Conservation (phyloP, 1,139 yeast species). For the Tardiomyces blankii region DNA sequence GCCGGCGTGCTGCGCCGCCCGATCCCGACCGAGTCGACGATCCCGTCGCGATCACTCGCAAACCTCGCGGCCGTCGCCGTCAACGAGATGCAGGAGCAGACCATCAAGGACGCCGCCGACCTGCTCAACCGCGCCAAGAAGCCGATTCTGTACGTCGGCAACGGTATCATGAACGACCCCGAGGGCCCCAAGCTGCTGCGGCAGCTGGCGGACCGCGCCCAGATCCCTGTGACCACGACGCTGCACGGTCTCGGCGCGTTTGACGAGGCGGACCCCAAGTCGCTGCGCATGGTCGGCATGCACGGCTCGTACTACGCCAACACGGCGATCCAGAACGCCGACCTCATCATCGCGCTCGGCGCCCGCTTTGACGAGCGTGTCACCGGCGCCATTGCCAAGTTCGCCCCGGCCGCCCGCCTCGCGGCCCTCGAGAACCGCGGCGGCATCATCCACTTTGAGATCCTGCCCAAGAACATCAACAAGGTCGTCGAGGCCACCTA, state of each 20-base stretch:
- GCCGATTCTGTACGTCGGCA: slow-evolving; percentile 87
- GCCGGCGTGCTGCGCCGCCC: slow-evolving; percentile 80
- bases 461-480: slow-evolving; percentile 91
- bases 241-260: slow-evolving; percentile 90
- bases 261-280: slow-evolving; percentile 83
- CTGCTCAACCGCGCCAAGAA: slow-evolving; percentile 73
- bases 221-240: slow-evolving; percentile 93
- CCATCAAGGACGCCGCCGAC: slow-evolving; percentile 64
- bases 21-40: slow-evolving; percentile 74
- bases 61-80: slow-evolving; percentile 63
- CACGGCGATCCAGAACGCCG: slow-evolving; percentile 87
- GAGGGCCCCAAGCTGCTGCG: slow-evolving; percentile 74
- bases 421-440: slow-evolving; percentile 88
- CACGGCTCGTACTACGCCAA: slow-evolving; percentile 96
- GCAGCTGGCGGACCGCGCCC: slow-evolving; percentile 82
- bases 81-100: slow-evolving; percentile 57
- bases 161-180: slow-evolving; percentile 69
- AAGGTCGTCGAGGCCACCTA: slow-evolving; percentile 96
- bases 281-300: slow-evolving; percentile 96
- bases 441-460: slow-evolving; percentile 94
- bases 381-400: slow-evolving; percentile 72
- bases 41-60: slow-evolving; percentile 71
- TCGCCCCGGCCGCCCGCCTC: slow-evolving; percentile 85
- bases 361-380: slow-evolving; percentile 98
- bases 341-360: slow-evolving; percentile 85